phyloP scores from a whole-genome alignment of 306 rosid species.

The Castanea mollissima region DNA sequence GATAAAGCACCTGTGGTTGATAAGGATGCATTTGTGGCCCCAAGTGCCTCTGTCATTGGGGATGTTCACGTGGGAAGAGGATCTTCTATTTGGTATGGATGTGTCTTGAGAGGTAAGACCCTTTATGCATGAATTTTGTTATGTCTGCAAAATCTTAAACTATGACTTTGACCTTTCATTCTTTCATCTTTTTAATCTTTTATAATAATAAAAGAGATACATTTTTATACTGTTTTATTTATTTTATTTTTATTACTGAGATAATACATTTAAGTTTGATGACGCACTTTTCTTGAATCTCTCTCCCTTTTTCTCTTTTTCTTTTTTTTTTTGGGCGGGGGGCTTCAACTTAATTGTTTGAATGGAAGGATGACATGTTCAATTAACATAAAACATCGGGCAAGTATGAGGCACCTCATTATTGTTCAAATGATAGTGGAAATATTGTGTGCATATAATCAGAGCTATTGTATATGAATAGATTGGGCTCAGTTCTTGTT shows the following conservation, averaged over 20 bases:
- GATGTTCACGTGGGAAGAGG: conserved; percentile 81
- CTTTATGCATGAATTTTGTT: neutral
- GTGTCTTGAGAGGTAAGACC: conserved; percentile 84
- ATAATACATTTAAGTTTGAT: neutral
- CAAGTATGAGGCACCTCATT: neutral
- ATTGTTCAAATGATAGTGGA: neutral
- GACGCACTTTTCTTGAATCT: neutral
- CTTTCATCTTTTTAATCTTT: neutral
- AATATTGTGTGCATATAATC: neutral
- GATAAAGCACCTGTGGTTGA: conserved; percentile 84
- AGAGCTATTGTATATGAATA: too few relatives aligned
- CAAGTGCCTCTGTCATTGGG: conserved; percentile 85
- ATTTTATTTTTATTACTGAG: neutral
- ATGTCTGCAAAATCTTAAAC: neutral
- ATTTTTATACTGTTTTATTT: neutral
- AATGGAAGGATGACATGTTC: neutral
- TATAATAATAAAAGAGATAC: neutral
- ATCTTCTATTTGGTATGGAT: conserved; percentile 95
- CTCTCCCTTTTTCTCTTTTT: neutral
- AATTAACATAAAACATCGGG: too few relatives aligned
- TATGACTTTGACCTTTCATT: neutral
- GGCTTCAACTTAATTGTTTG: neutral
- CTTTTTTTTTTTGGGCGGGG: neutral
- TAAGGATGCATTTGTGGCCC: conserved; percentile 89
- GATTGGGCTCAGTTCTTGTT: too few relatives aligned